These are phyloP conservation scores for Tetrapisispora fleetii DNA, from an alignment of 805 yeast species.

Conservation along the genomic window DNA sequence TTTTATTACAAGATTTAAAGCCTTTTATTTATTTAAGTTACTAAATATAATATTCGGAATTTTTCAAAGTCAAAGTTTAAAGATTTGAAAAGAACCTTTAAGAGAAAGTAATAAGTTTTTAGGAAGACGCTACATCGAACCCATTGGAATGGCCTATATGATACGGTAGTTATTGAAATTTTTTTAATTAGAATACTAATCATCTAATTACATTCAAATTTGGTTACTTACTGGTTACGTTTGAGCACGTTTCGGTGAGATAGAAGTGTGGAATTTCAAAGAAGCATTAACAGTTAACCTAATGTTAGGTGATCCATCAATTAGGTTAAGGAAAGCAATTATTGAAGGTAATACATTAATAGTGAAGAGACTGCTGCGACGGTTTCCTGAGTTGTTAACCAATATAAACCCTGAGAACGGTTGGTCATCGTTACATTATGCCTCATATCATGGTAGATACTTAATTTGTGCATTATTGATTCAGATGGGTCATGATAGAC, in stretches of 20 bases:
- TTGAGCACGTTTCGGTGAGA: neutral
- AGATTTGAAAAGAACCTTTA: neutral
- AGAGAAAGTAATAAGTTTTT: neutral
- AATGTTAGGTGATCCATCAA: conserved; percentile 42
- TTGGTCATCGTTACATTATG: conserved; percentile 78
- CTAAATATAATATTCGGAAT: neutral
- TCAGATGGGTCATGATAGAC: conserved; percentile 45
- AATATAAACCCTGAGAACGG: conserved; percentile 65
- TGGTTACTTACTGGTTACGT: neutral
- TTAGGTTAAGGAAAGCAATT: conserved; percentile 60
- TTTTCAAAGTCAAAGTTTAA: neutral
- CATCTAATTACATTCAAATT: no score
- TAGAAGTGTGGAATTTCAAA: neutral
- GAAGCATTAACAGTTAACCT: neutral
- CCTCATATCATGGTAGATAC: conserved; percentile 63
- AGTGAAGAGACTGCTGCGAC: conserved; percentile 52
- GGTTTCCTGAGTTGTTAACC: conserved; percentile 60
- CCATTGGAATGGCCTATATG: no score
- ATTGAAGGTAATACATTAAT: conserved; percentile 51
- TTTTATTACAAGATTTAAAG: neutral
- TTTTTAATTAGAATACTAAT: no score
- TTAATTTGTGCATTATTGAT: conserved; percentile 53
- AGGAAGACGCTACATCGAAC: no score
- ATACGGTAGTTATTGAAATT: no score
- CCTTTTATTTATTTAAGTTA: neutral